Evolutionary conservation across 768 basidiomycete species (phyloP).

Genomic region (Kwoniella bestiolae): DNA sequence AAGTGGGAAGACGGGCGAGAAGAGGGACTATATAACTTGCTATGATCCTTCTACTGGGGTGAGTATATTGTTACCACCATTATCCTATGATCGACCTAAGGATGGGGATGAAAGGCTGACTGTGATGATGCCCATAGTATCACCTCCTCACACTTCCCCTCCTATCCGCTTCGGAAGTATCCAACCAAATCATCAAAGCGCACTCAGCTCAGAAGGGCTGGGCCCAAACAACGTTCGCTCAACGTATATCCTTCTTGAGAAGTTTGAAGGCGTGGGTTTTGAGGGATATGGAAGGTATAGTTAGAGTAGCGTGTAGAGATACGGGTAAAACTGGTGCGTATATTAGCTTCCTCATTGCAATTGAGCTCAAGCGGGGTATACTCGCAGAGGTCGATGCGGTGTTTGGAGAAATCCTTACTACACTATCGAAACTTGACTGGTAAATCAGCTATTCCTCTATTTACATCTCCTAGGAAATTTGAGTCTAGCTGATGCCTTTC

Average conservation of each 20-base stretch:
- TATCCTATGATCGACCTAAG: background rate
- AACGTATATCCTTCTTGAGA: constrained; percentile 79
- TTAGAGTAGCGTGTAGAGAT: constrained; percentile 86
- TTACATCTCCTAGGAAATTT: background rate
- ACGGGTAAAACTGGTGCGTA: constrained; percentile 84
- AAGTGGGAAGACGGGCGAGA: constrained; percentile 17
- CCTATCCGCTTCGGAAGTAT: constrained; percentile 73
- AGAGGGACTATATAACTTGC: constrained; percentile 74
- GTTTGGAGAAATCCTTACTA: constrained; percentile 92
- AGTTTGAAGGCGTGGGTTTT: constrained; percentile 91
- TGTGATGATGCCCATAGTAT: constrained; percentile 55
- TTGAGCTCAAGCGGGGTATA: background rate
- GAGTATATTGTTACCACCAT: too few relatives aligned
- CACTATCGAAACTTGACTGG: constrained; percentile 88
- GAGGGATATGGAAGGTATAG: constrained; percentile 83
- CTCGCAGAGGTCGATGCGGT: constrained; percentile 91
- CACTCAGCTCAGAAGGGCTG: constrained; percentile 72
- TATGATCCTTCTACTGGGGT: constrained; percentile 85
- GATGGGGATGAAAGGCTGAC: background rate
- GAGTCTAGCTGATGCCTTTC: background rate
- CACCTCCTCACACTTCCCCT: constrained; percentile 79
- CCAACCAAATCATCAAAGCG: constrained; percentile 70
- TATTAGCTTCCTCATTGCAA: too few relatives aligned
- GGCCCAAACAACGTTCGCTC: constrained; percentile 73
- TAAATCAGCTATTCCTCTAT: constrained; percentile 8